Evolutionary conservation across 2,329 filamentous ascomycete species (phyloP).

Genomic region (Fusarium verticillioides): DNA sequence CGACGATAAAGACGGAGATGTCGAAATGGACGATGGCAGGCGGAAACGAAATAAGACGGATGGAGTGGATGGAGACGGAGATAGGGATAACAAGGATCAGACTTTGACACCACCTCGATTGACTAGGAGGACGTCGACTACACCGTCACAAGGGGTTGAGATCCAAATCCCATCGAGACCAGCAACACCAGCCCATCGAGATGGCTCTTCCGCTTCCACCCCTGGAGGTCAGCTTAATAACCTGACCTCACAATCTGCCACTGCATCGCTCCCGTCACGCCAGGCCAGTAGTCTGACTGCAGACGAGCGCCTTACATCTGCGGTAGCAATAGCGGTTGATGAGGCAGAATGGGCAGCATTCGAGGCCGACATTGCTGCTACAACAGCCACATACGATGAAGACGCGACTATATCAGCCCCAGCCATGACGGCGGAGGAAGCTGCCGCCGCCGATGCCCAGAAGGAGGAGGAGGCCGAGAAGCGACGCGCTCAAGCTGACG

Average conservation of each 20-base stretch:
- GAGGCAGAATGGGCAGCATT: constrained; percentile 90
- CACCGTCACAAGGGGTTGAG: constrained; percentile 66
- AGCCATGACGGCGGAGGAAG: constrained; percentile 72
- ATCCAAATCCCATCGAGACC: constrained; percentile 72
- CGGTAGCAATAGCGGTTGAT: constrained; percentile 56
- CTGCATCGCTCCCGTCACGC: constrained; percentile 47
- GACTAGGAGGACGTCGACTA: constrained; percentile 60
- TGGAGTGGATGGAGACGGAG: constrained; percentile 34
- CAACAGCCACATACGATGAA: constrained; percentile 50
- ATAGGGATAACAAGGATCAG: constrained; percentile 38
- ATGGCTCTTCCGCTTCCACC: constrained; percentile 56
- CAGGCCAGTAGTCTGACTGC: constrained; percentile 39
- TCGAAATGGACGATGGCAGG: constrained; percentile 51
- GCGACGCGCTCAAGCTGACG: constrained; percentile 65
- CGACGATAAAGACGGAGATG: constrained; percentile 46
- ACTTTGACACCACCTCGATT: constrained; percentile 55
- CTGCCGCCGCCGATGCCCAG: constrained; percentile 64
- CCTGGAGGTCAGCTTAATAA: constrained; percentile 42
- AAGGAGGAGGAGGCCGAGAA: constrained; percentile 62
- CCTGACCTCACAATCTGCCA: constrained; percentile 23
- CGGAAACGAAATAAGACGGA: constrained; percentile 61
- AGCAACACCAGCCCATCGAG: constrained; percentile 64
- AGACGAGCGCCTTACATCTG: constrained; percentile 28
- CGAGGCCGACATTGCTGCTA: constrained; percentile 78
- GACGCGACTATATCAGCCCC: constrained; percentile 75